phyloP scores from a whole-genome alignment of 2,329 filamentous ascomycete genomes.

The Alternaria tenuissima region DNA sequence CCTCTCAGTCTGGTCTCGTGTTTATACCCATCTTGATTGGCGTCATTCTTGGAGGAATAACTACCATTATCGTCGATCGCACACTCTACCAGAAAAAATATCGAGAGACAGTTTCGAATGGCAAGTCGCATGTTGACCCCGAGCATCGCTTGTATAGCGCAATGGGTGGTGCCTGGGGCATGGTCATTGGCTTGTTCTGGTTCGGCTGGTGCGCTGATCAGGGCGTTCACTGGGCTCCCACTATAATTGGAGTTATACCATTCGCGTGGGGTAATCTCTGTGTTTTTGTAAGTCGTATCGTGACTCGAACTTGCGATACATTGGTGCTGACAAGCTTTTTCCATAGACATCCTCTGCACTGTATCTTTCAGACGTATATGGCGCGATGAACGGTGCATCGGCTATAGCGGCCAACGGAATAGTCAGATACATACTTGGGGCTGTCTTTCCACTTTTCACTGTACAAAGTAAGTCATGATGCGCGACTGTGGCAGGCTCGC shows the following conservation, averaged over 20 bases:
- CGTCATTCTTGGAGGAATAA: constrained; percentile 36
- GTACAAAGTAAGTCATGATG: constrained; percentile 41
- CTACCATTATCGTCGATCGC: constrained; percentile 47
- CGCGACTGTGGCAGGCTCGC: not conserved
- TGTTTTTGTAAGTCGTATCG: constrained; percentile 61
- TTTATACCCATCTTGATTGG: constrained; percentile 48
- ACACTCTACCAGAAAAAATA: constrained; percentile 48
- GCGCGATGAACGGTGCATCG: constrained; percentile 43
- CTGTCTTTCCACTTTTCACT: constrained; percentile 50
- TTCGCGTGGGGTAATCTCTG: constrained; percentile 69
- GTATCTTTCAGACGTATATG: constrained; percentile 46
- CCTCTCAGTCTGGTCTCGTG: constrained; percentile 40
- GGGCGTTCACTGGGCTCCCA: constrained; percentile 58
- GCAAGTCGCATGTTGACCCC: constrained; percentile 52
- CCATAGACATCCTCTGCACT: constrained; percentile 38
- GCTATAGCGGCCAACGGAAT: constrained; percentile 52
- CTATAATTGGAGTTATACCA: constrained; percentile 61
- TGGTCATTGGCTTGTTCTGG: constrained; percentile 66
- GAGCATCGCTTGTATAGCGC: constrained; percentile 67
- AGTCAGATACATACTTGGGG: constrained; percentile 48
- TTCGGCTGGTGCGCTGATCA: constrained; percentile 65
- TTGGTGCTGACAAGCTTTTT: not conserved
- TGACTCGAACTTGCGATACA: not conserved
- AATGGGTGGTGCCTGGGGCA: constrained; percentile 64
- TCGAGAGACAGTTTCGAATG: constrained; percentile 34